Percentiles rank a stretch among this genome's conserved stretches.
Conservation (phyloP, 495 filamentous ascomycete species). For the Parathielavia appendiculata region DNA sequence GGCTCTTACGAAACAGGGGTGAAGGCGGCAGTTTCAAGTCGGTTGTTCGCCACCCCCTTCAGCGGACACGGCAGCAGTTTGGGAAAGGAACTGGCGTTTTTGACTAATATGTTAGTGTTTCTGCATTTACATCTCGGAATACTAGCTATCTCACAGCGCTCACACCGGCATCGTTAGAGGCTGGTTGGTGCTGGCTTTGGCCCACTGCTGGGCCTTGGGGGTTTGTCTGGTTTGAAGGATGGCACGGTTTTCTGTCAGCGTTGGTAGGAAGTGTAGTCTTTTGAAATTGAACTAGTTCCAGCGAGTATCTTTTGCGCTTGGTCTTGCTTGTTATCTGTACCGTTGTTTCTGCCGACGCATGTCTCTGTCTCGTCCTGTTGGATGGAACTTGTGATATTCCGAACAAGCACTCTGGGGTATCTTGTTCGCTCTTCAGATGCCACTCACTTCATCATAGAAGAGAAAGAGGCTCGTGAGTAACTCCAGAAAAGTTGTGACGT, state of each 20-base stretch:
- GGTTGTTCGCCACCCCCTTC: background rate
- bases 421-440: no score
- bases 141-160: background rate
- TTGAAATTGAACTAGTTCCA: no score
- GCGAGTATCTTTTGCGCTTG: no score
- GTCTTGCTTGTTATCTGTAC: no score
- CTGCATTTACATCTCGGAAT: background rate
- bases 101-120: background rate
- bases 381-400: no score
- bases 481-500: no score
- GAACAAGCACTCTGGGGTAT: no score
- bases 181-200: background rate
- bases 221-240: no score
- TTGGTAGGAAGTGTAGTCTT: background rate
- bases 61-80: background rate
- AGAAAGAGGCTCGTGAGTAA: no score
- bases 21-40: background rate
- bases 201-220: background rate
- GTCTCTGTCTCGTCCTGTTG: no score
- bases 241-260: background rate
- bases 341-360: no score
- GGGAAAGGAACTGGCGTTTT: background rate
- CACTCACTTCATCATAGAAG: no score
- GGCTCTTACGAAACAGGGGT: background rate
- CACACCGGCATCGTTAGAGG: background rate